These are phyloP conservation scores for Rubia tinctorum DNA, from an alignment of 305 asterid species.

Conservation along the genomic window DNA sequence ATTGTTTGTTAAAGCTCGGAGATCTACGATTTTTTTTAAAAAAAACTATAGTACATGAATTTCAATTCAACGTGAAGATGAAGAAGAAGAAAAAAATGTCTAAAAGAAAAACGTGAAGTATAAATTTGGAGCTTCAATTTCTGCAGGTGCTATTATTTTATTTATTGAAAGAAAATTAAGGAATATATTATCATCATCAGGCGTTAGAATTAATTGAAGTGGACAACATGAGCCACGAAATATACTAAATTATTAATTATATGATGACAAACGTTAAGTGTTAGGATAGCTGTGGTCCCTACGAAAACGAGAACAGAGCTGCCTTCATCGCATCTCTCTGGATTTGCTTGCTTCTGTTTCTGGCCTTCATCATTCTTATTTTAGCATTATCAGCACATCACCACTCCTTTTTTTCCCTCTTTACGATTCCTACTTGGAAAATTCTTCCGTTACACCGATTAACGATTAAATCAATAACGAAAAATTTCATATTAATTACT, in stretches of 20 bases:
- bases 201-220: not conserved
- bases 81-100: too few species aligned
- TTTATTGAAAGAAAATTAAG: not conserved
- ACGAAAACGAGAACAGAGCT: constrained; percentile 25
- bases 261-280: not conserved
- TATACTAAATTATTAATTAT: not conserved
- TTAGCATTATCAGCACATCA: constrained; percentile 14
- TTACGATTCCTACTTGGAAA: not conserved
- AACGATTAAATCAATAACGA: too few species aligned
- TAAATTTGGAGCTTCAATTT: not conserved
- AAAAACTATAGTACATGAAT: too few species aligned
- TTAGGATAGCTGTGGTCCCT: not conserved
- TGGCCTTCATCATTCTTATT: constrained; percentile 13
- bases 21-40: too few species aligned
- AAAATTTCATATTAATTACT: too few species aligned
- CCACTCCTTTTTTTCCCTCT: not conserved
- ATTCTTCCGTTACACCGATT: too few species aligned
- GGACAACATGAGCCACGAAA: not conserved
- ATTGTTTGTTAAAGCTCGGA: too few species aligned
- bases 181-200: not conserved
- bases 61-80: too few species aligned
- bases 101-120: too few species aligned
- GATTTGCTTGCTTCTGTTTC: constrained; percentile 1
- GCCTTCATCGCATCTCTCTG: constrained; percentile 16
- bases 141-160: not conserved